Evolutionary conservation across 192 early-diverging fungal genomes (phyloP).

Genomic region (Umbelopsis isabellina): DNA sequence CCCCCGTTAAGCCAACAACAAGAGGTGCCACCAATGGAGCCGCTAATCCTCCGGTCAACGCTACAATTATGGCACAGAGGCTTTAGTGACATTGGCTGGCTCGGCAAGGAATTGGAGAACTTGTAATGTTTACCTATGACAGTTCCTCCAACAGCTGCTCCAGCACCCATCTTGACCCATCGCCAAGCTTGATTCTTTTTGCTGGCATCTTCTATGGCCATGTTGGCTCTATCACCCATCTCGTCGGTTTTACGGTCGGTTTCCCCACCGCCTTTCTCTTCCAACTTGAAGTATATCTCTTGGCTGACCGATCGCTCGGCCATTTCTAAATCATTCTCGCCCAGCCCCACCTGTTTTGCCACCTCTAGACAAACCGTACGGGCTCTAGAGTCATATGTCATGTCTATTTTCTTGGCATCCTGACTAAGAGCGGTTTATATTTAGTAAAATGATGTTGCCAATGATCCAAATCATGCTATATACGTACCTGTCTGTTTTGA

Average conservation of each 20-base stretch:
- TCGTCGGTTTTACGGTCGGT: not conserved
- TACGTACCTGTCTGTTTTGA: constrained; percentile 1
- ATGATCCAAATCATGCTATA: not conserved
- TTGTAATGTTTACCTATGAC: constrained; percentile 49
- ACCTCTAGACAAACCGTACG: constrained; percentile 48
- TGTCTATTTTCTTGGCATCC: not conserved
- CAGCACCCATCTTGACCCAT: constrained; percentile 58
- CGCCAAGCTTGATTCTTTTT: constrained; percentile 51
- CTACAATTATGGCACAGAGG: constrained; percentile 2
- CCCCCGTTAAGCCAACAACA: constrained; percentile 51
- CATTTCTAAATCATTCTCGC: constrained; percentile 26
- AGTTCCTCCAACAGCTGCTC: constrained; percentile 57
- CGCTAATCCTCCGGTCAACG: constrained; percentile 47
- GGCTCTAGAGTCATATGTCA: constrained; percentile 54
- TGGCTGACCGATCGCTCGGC: constrained; percentile 55
- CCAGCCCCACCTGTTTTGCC: constrained; percentile 38
- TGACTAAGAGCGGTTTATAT: not conserved
- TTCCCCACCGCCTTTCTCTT: constrained; percentile 12
- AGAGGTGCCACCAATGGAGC: constrained; percentile 58
- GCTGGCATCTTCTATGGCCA: constrained; percentile 48
- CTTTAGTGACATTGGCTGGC: not conserved
- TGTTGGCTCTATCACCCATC: constrained; percentile 40
- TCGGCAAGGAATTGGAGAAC: not conserved
- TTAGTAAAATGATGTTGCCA: not conserved
- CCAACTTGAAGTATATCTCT: constrained; percentile 53